Evolutionary conservation across 2,329 filamentous ascomycete genomes (phyloP), one percentile per base, ranked within the genome.

Genomic region (Magnaporthiopsis poae): DNA sequence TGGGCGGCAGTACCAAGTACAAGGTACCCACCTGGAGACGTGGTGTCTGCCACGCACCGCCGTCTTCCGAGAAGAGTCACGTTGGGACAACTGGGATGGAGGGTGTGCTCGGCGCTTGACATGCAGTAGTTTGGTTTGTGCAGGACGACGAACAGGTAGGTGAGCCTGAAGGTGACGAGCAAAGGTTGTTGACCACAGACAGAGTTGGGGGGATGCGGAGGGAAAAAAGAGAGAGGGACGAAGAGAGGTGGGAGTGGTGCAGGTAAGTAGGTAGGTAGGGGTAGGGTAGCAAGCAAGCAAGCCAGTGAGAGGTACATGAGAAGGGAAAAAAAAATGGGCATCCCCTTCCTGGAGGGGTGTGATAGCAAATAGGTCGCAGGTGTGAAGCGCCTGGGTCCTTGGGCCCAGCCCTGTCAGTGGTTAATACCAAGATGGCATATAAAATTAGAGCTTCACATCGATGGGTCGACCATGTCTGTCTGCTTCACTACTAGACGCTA

Each of bases 391-490:
- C 77, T 80, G 80, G 72, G 71, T 70, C 65, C 71, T 52, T 52
- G 73, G 73, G 74, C 70, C 73, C 74, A 75, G 74, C 29, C 74
- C 73, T 78, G 76, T 78, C 74, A 80, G 74, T 80, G 80, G 80
- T 77, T 73, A 75, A 72, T 70, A 66, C 70, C 68, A 70, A 72
- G 69, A 74, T 71, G 69, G 72, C 74, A 76, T 78, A 78, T 80
- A 77, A 80, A 79, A 80, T 80, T 78, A 80, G 77, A 75, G 77
- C 74, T 76, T 75, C 74, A n/a, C 33, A 62, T 62, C 33, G 39
- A 62, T 62, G 33, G 61, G 31, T 33, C 61, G 33, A 36, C 12
- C 61, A 36, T 35, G 33, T 15, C 61, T 21, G 21, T 36, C 74
- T 75, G 73, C 72, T 74, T 79, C 75, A 78, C 74, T 79, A 75